Evolutionary conservation across 164 flowering plant genomes (phyloP).

Genomic region (Chloranthus sessilifolius): DNA sequence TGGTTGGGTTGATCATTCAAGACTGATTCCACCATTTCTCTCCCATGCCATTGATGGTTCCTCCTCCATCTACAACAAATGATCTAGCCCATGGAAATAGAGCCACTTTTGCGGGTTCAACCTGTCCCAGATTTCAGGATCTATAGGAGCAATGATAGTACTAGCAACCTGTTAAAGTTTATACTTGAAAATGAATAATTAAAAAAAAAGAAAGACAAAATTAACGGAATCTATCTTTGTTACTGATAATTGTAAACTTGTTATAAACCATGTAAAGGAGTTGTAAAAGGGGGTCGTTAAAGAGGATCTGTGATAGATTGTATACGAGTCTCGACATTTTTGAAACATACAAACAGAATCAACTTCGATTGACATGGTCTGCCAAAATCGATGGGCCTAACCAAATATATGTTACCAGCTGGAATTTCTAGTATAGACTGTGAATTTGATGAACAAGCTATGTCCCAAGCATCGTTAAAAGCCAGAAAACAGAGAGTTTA

Average conservation of each 20-base stretch:
- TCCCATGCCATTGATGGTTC: slow-evolving; percentile 86
- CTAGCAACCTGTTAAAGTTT: slow-evolving; percentile 53
- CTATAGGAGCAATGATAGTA: slow-evolving; percentile 60
- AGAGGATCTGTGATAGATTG: background rate
- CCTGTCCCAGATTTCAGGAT: slow-evolving; percentile 70
- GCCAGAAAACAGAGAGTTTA: too few species aligned
- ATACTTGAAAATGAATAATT: slow-evolving; percentile 1
- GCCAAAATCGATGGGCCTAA: slow-evolving; percentile 55
- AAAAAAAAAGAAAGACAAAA: slow-evolving; percentile 4
- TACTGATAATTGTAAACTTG: background rate
- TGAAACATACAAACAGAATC: slow-evolving; percentile 50
- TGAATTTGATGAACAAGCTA: slow-evolving; percentile 51
- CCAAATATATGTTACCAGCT: slow-evolving; percentile 37
- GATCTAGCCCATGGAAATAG: slow-evolving; percentile 62
- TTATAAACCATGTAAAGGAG: background rate
- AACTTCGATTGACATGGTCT: slow-evolving; percentile 72
- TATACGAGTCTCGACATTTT: background rate
- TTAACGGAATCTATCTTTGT: too few species aligned
- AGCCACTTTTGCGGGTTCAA: slow-evolving; percentile 70
- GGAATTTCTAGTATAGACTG: slow-evolving; percentile 44
- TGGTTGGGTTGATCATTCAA: slow-evolving; percentile 63
- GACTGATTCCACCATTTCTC: slow-evolving; percentile 84
- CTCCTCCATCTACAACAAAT: slow-evolving; percentile 68
- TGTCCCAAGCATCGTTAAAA: slow-evolving; percentile 60
- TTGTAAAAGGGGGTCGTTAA: background rate